phyloP scores from a whole-genome alignment of 1,139 yeast species.

The Geotrichum klebahnii region DNA sequence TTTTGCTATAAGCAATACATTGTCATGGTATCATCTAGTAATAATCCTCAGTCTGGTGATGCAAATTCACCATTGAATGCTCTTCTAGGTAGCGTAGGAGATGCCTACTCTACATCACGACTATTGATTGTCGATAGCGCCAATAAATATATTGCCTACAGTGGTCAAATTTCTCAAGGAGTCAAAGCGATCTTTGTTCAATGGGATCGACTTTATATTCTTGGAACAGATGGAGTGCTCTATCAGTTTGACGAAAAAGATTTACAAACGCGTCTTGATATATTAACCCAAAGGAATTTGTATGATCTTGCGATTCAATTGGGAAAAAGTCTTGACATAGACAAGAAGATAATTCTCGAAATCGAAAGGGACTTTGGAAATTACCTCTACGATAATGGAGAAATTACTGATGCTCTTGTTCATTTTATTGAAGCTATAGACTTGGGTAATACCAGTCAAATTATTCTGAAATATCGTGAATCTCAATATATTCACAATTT shows the following conservation, averaged over 20 bases:
- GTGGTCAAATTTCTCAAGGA: conserved; percentile 61
- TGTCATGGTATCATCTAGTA: conserved; percentile 50
- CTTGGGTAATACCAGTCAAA: conserved; percentile 57
- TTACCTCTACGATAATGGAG: conserved; percentile 60
- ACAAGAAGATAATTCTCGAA: conserved; percentile 39
- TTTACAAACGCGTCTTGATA: conserved; percentile 61
- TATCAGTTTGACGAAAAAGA: conserved; percentile 66
- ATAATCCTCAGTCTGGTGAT: conserved; percentile 17
- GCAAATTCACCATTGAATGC: conserved; percentile 23
- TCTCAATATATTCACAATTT: conserved; percentile 69
- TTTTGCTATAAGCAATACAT: conserved; percentile 50
- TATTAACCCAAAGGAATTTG: conserved; percentile 64
- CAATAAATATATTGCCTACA: conserved; percentile 68
- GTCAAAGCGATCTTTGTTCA: conserved; percentile 53
- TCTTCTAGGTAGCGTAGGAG: conserved; percentile 15
- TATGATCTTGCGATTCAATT: conserved; percentile 70
- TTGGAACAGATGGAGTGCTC: conserved; percentile 73
- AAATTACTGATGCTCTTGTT: conserved; percentile 62
- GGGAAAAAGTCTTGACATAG: conserved; percentile 48
- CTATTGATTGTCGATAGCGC: conserved; percentile 62
- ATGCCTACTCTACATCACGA: conserved; percentile 41
- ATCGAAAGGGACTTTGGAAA: conserved; percentile 72
- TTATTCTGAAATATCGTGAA: conserved; percentile 78
- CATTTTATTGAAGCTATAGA: conserved; percentile 58
- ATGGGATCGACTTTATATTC: conserved; percentile 55